Percentiles rank a stretch among this genome's conserved stretches.
phyloP scores from a whole-genome alignment of 148 eudicot genomes.

The Diospyros lotus region DNA sequence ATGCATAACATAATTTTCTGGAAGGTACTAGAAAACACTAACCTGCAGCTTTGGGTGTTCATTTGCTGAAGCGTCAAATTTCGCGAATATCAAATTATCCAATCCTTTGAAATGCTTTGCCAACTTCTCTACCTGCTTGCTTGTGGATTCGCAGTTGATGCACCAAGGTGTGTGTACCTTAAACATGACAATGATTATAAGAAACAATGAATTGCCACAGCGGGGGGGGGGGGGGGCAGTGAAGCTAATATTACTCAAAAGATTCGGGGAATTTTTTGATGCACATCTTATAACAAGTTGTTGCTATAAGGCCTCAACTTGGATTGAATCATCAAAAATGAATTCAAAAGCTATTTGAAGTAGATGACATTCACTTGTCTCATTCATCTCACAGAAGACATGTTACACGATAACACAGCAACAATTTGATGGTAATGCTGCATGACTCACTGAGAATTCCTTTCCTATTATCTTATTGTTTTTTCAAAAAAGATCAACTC shows the following conservation, averaged over 20 bases:
- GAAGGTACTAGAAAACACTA: conserved; percentile 9
- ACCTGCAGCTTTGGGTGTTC: conserved; percentile 89
- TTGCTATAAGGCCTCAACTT: background rate
- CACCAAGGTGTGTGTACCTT: conserved; percentile 97
- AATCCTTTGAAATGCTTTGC: conserved; percentile 89
- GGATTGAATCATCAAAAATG: background rate
- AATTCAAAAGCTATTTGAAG: background rate
- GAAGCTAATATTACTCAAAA: background rate
- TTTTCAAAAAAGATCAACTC: background rate
- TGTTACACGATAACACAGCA: background rate
- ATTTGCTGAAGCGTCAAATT: conserved; percentile 77
- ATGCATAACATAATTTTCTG: too few species aligned
- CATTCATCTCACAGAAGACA: background rate
- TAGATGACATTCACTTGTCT: background rate
- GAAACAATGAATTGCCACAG: background rate
- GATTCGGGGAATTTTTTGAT: background rate
- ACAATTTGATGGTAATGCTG: background rate
- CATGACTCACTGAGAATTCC: background rate
- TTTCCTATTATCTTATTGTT: background rate
- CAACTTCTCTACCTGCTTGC: conserved; percentile 87
- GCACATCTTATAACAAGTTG: background rate
- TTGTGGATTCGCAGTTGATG: conserved; percentile 63
- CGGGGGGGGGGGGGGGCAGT: background rate
- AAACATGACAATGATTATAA: conserved; percentile 8
- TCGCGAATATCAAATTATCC: conserved; percentile 61